Evolutionary conservation across 2,329 filamentous ascomycete genomes (phyloP).

Genomic region (Aspergillus sp.): DNA sequence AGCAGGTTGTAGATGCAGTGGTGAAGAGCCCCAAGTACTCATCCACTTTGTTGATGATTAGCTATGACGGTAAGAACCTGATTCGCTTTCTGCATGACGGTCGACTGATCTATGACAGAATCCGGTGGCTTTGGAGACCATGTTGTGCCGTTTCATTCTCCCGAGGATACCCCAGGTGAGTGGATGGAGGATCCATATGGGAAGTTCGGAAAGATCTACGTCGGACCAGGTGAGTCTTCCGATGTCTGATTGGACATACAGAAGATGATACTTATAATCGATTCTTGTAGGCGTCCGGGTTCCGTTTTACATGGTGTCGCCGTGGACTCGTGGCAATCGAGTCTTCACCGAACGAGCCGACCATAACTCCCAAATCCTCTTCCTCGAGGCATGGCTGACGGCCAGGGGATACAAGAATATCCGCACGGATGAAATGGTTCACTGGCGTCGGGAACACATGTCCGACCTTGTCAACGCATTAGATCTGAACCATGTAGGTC

Average conservation of each 20-base stretch:
- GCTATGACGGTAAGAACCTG: conserved; percentile 46
- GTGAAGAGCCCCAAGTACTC: conserved; percentile 51
- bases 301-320: conserved; percentile 57
- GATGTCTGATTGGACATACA: not conserved
- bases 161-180: conserved; percentile 51
- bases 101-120: conserved; percentile 34
- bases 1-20: conserved; percentile 53
- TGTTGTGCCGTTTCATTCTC: conserved; percentile 53
- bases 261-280: not conserved
- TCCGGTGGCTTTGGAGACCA: conserved; percentile 58
- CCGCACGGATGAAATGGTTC: conserved; percentile 44
- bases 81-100: not conserved
- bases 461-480: conserved; percentile 50
- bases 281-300: conserved; percentile 46
- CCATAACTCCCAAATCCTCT: conserved; percentile 57
- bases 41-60: conserved; percentile 51
- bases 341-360: conserved; percentile 57
- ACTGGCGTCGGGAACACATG: conserved; percentile 50
- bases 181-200: conserved; percentile 52
- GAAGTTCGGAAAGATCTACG: conserved; percentile 43
- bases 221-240: conserved; percentile 39
- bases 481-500: conserved; percentile 41
- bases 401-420: conserved; percentile 44
- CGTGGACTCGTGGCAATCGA: conserved; percentile 54
- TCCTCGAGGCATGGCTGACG: conserved; percentile 53